Evolutionary conservation across 352 stramenopile genomes (phyloP), one percentile per base, ranked within the genome.

Genomic region (Phytophthora vignae): DNA sequence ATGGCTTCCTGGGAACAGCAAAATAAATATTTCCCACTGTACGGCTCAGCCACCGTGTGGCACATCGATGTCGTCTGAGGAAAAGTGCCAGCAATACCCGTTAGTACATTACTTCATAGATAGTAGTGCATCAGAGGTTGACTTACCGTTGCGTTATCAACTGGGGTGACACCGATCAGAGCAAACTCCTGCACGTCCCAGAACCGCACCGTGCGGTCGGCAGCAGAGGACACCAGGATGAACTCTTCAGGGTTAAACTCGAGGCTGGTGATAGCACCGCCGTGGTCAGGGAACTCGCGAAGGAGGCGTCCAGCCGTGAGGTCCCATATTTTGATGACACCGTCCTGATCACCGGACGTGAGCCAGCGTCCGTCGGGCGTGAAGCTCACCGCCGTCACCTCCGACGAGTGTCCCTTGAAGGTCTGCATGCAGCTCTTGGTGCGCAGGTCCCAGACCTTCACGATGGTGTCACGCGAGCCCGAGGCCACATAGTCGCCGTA

Each of bases 221-320:
- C 73, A 19, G 87, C 86, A 21, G 90, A 80, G 3, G 90, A 95
- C 58, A 94, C 88, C 31, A 96, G 71, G 33, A 95, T 95, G 56
- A 94, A 95, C 60, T 96, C 90, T 49, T 95, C 87, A 0, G 90
- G 90, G 40, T 95, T 96, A 60, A 95, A 96, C 65, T 94, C 88
- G 3, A 96, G 79, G 68, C 83, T 81, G 0, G 85, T 94, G 71
- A 95, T 93, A 15, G 88, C 82, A 11, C 85, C 87, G 44, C 81
- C 74, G 59, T 96, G 90, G 52, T 95, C 88, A 17, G 67, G 67
- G 67, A 96, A 96, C 58, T 95, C 88, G 19, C 73, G 74, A 44
- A 96, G 76, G 53, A 94, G 78, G 7, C 91, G 90, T 1, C 88
- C 88, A 29, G 88, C 84, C 2, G 88, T 94, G 59, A 96, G 79